Conservation (phyloP, 2,329 filamentous ascomycete genomes). For the Diaporthe sp. region DNA sequence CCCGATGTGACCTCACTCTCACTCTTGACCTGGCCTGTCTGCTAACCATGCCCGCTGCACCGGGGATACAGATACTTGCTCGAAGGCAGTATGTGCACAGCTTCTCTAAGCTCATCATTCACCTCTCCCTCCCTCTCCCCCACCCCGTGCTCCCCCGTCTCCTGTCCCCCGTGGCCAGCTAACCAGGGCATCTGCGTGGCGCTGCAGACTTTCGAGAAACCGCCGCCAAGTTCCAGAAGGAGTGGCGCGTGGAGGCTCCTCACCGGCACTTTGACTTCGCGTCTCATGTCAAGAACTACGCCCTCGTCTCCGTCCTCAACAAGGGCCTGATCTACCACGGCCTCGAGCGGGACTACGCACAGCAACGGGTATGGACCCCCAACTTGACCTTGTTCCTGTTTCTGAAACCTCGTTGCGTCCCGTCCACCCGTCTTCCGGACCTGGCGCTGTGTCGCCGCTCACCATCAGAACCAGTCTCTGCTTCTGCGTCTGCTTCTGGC, state of each 20-base stretch:
- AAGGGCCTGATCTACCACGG: conserved; percentile 74
- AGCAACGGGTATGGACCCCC: conserved; percentile 60
- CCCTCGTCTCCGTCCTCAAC: conserved; percentile 74
- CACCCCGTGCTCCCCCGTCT: conserved; percentile 4
- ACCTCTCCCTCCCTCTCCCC: conserved; percentile 36
- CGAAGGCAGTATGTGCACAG: conserved; percentile 70
- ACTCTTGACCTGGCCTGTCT: conserved; percentile 46
- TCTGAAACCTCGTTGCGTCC: conserved; percentile 19
- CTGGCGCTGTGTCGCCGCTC: conserved; percentile 32
- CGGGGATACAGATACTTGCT: conserved; percentile 66
- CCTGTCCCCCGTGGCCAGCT: conserved; percentile 42
- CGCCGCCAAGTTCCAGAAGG: conserved; percentile 76
- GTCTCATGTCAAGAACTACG: conserved; percentile 74
- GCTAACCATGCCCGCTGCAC: conserved; percentile 31
- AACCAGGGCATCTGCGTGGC: conserved; percentile 50
- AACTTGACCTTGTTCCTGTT: conserved; percentile 14
- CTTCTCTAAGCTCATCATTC: conserved; percentile 15
- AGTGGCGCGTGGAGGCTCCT: conserved; percentile 75
- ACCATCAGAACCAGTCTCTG: conserved; percentile 29
- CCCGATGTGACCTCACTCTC: conserved; percentile 38
- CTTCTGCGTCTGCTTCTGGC: conserved; percentile 38
- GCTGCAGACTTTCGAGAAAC: conserved; percentile 76
- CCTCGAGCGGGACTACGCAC: conserved; percentile 68
- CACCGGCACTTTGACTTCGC: conserved; percentile 75
- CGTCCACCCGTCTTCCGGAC: conserved; percentile 6